Evolutionary conservation across 331 rosid genomes (phyloP).

Genomic region (Acacia concinna): DNA sequence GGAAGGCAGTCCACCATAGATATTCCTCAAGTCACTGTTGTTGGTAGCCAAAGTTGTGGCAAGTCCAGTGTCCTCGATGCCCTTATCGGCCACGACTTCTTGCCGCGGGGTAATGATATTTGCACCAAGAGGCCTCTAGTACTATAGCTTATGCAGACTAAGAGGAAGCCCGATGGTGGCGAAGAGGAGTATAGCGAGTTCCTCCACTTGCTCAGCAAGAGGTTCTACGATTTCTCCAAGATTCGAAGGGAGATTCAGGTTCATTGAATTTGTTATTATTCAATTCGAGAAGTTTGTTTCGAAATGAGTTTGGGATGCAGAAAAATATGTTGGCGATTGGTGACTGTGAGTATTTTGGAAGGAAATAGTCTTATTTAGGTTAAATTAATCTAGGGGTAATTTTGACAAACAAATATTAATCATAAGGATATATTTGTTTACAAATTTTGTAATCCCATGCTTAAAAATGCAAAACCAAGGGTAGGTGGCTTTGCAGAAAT

Average conservation of each 20-base stretch:
- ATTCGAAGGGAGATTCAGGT: conserved; percentile 97
- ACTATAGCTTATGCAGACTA: conserved; percentile 86
- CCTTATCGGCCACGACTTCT: conserved; percentile 91
- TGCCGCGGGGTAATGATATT: conserved; percentile 88
- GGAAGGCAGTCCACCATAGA: conserved; percentile 91
- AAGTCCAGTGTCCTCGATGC: conserved; percentile 99
- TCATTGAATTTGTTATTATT: neutral
- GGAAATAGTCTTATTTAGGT: no score
- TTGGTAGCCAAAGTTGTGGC: conserved; percentile 97
- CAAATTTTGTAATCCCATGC: no score
- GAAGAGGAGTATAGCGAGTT: conserved; percentile 94
- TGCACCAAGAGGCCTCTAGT: conserved; percentile 94
- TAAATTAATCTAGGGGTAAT: no score
- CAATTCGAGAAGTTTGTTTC: no score
- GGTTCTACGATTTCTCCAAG: conserved; percentile 73
- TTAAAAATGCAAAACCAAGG: no score
- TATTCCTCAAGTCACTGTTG: conserved; percentile 96
- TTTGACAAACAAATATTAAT: no score
- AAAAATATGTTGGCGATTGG: no score
- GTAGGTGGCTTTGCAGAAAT: no score
- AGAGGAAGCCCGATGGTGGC: conserved; percentile 53
- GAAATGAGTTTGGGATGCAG: no score
- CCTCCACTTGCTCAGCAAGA: conserved; percentile 77
- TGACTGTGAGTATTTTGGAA: no score
- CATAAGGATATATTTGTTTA: no score